Base-by-base conservation (phyloP, 176 grass and related monocot species). In the Cocos nucifera region DNA sequence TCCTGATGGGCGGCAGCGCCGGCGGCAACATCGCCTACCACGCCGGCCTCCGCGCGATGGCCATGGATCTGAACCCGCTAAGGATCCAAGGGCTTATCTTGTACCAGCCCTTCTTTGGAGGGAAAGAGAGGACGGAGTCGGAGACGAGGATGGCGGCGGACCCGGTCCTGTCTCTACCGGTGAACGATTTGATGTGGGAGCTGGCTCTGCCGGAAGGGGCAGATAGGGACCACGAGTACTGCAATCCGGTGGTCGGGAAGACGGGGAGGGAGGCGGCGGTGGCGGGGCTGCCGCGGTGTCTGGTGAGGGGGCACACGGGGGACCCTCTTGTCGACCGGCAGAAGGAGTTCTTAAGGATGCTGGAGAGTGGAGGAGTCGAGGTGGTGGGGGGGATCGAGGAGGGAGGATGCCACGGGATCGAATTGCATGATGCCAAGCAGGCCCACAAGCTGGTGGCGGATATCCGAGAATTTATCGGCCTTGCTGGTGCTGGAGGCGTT, bases 181-280 rank as follows among this genome's bases (percentile, higher is more conserved):
- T 56, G 3, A 90, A 87, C 61, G 87, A 96, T 69, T 71, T 90
- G 55, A 78, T 96, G 64, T 96, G 86, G 91, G 86, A 96, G 59
- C 78, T 96, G 15, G 64, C 86, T 14, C 76, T 90, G 72, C 86
- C 91, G 27, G 4, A 73, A 15, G 86, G 83, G 54, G 49, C 75
- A 4, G 75, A 87, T 67, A 72, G 91, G 17, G 86, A 87, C 78
- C 91, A 96, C 70, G 80, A 87, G 72, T 96, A 80, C 70, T 90
- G 68, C n/a, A n/a, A n/a, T n/a, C n/a, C n/a, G n/a, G n/a, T n/a
- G n/a, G n/a, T n/a, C n/a, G n/a, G n/a, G n/a, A n/a, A n/a, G n/a
- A n/a, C n/a, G n/a, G n/a, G n/a, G n/a, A n/a, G n/a, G n/a, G n/a
- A n/a, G n/a, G n/a, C n/a, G n/a, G n/a, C 69, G 8, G 65, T 76